Base-by-base conservation (phyloP, 495 filamentous ascomycete species). In the Poronia punctata region DNA sequence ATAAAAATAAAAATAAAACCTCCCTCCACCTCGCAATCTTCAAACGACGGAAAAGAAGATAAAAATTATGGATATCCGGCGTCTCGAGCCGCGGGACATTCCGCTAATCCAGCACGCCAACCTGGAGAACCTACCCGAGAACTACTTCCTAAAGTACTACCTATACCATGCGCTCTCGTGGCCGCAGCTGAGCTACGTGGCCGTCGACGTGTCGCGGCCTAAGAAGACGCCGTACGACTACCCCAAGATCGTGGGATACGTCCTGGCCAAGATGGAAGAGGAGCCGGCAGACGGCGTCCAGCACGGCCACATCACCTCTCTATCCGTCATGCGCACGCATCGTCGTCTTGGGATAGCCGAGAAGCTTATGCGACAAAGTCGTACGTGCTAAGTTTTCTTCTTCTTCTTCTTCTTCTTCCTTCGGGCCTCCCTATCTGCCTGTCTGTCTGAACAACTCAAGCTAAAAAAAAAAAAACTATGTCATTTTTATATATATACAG, bases 71-170 rank as follows among this genome's bases (percentile, higher is more conserved):
- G 85, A 90, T 61, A 87, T 90, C 61, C 78, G 85, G 28, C 66
- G 84, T 28, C 73, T 90, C 45, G 72, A 66, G 44, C 67, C 84
- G 40, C 76, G 79, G 42, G 85, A 90, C 68, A 90, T 95, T 51
- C 92, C 86, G 30, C 81, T 94, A 51, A 90, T 98, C 54, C 92
- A 98, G 71, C 85, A 88, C 65, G 88, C 92, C 51, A 98, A 98
- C 71, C 87, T 97, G 62, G 95, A 94, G 58, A 98, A 98, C 70
- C 75, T 98, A 20, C 92, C 92, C 52, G 92, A 98, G 68, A 98
- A 98, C 74, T 98, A 98, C 76, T 97, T 96, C 66, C 80, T 93
- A 67, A 98, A 98, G 77, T 98, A 98, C 75, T 98, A 98, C 75
- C 84, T 98, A 54, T 98, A 98, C 78, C 92, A 98, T 66, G 92